phyloP scores from a whole-genome alignment of 2,329 filamentous ascomycete species.

The Paraphaeosphaeria sporulosa region DNA sequence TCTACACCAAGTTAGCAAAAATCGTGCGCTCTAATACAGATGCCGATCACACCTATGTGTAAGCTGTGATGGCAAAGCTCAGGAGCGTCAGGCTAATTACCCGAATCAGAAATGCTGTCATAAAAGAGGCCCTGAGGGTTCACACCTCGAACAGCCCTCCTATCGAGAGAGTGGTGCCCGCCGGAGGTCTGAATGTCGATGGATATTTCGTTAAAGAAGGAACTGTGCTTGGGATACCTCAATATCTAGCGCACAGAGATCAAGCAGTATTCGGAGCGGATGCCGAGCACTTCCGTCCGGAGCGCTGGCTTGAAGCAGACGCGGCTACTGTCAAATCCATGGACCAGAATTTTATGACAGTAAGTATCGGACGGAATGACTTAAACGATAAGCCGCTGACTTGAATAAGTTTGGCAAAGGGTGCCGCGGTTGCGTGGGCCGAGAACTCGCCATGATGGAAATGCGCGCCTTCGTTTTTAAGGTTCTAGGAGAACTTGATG shows the following conservation, averaged over 20 bases:
- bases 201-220: not conserved
- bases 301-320: constrained; percentile 6
- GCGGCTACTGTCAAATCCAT: not conserved
- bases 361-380: not conserved
- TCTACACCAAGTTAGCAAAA: not conserved
- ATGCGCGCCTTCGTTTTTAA: not conserved
- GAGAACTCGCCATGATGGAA: constrained; percentile 1
- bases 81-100: not conserved
- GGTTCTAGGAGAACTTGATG: not conserved
- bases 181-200: not conserved
- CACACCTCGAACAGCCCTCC: not conserved
- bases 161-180: not conserved
- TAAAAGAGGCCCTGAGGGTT: not conserved
- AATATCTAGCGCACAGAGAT: not conserved
- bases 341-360: not conserved
- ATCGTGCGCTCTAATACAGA: not conserved
- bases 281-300: not conserved
- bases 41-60: not conserved
- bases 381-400: not conserved
- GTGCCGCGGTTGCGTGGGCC: not conserved
- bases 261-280: not conserved
- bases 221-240: not conserved
- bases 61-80: not conserved
- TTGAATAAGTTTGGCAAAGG: not conserved
- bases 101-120: not conserved